A percentile compares a stretch with the other conserved stretches of the same genome.
Evolutionary conservation across 139 green algal genomes (phyloP).

Genomic region (Asterochloris sp.): DNA sequence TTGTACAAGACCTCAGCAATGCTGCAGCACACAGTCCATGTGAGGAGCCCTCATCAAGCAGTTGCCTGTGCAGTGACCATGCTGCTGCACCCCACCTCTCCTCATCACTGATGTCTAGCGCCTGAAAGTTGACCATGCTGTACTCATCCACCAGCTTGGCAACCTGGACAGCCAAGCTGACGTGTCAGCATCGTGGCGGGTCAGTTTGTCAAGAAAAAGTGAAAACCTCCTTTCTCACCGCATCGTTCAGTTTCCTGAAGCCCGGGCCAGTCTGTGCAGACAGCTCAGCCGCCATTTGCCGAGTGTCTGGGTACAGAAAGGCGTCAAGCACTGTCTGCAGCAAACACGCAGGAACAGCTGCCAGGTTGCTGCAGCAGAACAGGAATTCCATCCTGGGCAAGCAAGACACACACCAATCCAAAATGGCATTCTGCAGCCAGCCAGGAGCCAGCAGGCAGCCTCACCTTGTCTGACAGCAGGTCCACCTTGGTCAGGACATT

Average conservation of each 20-base stretch:
- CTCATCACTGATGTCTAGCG: slow-evolving; percentile 84
- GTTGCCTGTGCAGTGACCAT: background rate
- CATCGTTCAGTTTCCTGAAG: slow-evolving; percentile 66
- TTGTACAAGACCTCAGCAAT: slow-evolving; percentile 72
- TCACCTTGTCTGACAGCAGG: slow-evolving; percentile 66
- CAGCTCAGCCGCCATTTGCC: slow-evolving; percentile 53
- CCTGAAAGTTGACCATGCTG: slow-evolving; percentile 80
- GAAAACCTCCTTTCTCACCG: slow-evolving; percentile 9
- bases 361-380: no score
- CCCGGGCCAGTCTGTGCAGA: slow-evolving; percentile 46
- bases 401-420: background rate
- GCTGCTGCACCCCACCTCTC: slow-evolving; percentile 37
- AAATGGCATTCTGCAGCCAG: background rate
- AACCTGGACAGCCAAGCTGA: slow-evolving; percentile 33
- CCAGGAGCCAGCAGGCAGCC: background rate
- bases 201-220: background rate
- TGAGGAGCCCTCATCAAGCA: background rate
- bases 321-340: slow-evolving; percentile 60
- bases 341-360: background rate
- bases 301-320: slow-evolving; percentile 72
- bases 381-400: background rate
- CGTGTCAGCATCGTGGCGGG: background rate
- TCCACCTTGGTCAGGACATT: slow-evolving; percentile 99
- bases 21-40: slow-evolving; percentile 25
- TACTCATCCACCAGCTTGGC: slow-evolving; percentile 78